These are phyloP conservation scores for Westerdykella sp. DNA, from an alignment of 2,329 filamentous ascomycete genomes.

Conservation along the genomic window DNA sequence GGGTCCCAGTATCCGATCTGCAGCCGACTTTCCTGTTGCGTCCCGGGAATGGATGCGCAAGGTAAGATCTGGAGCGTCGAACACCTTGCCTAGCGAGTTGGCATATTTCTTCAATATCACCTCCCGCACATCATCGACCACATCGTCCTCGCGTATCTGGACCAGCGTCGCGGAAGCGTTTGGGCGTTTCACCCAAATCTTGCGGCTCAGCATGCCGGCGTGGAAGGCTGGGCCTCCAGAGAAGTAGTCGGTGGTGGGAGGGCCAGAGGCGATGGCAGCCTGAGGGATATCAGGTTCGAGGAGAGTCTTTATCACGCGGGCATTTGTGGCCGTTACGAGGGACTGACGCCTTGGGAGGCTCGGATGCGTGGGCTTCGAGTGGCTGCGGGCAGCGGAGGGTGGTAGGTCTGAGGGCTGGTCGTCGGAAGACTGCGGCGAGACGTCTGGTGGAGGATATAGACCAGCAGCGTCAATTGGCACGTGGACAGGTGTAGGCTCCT, in stretches of 20 bases:
- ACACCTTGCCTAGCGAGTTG: conserved; percentile 82
- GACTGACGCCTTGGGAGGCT: conserved; percentile 38
- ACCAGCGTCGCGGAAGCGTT: conserved; percentile 82
- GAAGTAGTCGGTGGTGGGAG: conserved; percentile 37
- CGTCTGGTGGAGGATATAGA: background rate
- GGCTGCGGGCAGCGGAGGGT: conserved; percentile 3
- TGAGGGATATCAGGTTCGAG: conserved; percentile 40
- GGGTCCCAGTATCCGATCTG: conserved; percentile 68
- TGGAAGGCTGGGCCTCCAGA: conserved; percentile 28
- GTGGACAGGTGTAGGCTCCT: conserved; percentile 30
- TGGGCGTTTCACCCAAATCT: conserved; percentile 91
- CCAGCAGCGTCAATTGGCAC: conserved; percentile 3
- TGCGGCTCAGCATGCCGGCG: conserved; percentile 52
- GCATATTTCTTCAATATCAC: conserved; percentile 88
- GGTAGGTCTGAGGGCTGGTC: conserved; percentile 10
- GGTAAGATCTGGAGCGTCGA: conserved; percentile 83
- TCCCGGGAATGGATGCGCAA: conserved; percentile 72
- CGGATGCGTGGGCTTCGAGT: conserved; percentile 36
- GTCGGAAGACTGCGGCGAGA: conserved; percentile 5
- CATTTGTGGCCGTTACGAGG: conserved; percentile 37
- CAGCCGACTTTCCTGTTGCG: conserved; percentile 33
- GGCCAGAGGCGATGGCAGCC: conserved; percentile 17
- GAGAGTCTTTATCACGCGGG: conserved; percentile 47
- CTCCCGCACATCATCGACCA: conserved; percentile 92
- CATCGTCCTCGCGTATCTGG: conserved; percentile 75